Conservation (phyloP, 2,329 filamentous ascomycete genomes). For the Metarhizium rileyi region DNA sequence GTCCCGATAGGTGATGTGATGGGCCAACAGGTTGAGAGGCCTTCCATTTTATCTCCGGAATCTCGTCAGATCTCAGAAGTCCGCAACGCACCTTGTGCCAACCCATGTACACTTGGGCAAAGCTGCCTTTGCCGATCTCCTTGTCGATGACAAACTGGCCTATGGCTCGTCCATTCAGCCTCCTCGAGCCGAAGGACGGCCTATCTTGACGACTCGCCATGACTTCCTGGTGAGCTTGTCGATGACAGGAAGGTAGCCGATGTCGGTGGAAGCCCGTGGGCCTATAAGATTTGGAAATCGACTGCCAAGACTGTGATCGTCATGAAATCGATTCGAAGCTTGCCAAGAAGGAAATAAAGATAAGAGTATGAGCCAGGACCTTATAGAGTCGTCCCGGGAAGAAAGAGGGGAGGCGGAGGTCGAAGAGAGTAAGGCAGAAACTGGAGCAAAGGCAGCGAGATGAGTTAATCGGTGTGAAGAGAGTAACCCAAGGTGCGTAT, state of each 20-base stretch:
- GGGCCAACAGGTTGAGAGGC: neutral
- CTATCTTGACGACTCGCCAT: conserved; percentile 31
- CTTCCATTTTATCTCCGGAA: neutral
- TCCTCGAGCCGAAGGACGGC: conserved; percentile 26
- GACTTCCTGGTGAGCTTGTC: conserved; percentile 24
- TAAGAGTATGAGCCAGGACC: conserved; percentile 3
- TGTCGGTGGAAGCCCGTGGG: conserved; percentile 24
- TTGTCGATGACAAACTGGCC: conserved; percentile 75
- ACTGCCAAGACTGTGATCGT: conserved; percentile 23
- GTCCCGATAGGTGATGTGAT: neutral
- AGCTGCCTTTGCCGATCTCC: conserved; percentile 95
- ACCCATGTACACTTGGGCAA: conserved; percentile 88
- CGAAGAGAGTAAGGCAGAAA: conserved; percentile 11
- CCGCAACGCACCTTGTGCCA: conserved; percentile 61
- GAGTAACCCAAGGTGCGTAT: conserved; percentile 3
- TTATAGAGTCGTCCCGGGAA: neutral
- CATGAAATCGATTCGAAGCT: conserved; percentile 26
- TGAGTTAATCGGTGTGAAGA: conserved; percentile 13
- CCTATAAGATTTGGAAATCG: conserved; percentile 27
- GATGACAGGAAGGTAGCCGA: conserved; percentile 22
- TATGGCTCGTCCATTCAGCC: conserved; percentile 32
- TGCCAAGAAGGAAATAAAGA: conserved; percentile 7
- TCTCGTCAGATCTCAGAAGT: neutral
- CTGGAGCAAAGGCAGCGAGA: conserved; percentile 9
- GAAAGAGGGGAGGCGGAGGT: neutral